These are phyloP conservation scores for Laguncularia racemosa DNA, from an alignment of 345 rosid genomes.

Conservation along the genomic window DNA sequence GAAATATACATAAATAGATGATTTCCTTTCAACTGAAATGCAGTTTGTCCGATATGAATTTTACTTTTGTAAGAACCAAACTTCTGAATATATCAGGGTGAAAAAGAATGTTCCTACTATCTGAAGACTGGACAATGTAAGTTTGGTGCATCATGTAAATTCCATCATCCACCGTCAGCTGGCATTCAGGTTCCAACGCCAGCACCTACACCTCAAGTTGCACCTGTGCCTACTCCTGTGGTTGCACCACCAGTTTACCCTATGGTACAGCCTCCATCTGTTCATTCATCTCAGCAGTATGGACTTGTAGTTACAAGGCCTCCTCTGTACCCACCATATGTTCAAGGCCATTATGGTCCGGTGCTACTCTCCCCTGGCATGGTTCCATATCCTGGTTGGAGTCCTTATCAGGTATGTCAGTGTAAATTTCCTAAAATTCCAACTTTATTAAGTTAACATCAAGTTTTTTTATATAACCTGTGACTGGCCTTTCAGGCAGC, in stretches of 20 bases:
- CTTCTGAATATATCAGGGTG: constrained; percentile 50
- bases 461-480: too few species aligned
- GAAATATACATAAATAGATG: not conserved
- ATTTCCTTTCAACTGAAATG: not conserved
- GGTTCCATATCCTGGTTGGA: constrained; percentile 68
- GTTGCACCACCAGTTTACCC: constrained; percentile 41
- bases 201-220: constrained; percentile 37
- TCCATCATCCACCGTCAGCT: constrained; percentile 73
- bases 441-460: not conserved
- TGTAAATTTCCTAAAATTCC: constrained; percentile 5
- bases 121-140: constrained; percentile 91
- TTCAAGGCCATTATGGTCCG: constrained; percentile 69
- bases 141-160: constrained; percentile 79
- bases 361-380: constrained; percentile 62
- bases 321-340: constrained; percentile 58
- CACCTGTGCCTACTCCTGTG: constrained; percentile 32
- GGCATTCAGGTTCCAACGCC: constrained; percentile 43
- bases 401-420: constrained; percentile 58
- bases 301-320: constrained; percentile 74
- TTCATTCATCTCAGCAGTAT: constrained; percentile 63
- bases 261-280: constrained; percentile 44
- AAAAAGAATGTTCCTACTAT: constrained; percentile 82
- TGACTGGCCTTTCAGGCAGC: constrained; percentile 32
- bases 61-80: not conserved
- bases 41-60: not conserved